Conservation (phyloP, 768 basidiomycete species). For the Daedaleopsis sinensis region DNA sequence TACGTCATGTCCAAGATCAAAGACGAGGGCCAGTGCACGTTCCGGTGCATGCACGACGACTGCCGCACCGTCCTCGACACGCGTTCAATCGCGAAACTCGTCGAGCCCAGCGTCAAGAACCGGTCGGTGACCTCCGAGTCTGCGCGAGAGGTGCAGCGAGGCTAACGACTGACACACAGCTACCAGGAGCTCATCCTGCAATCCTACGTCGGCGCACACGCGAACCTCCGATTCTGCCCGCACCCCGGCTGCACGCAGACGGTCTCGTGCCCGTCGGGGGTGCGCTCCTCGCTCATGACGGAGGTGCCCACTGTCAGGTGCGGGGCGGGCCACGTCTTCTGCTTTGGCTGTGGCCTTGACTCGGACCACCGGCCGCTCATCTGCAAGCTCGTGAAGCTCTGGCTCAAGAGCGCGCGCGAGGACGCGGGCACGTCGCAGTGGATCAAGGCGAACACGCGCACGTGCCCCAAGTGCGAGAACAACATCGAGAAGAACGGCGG, state of each 20-base stretch:
- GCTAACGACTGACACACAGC: constrained; percentile 14
- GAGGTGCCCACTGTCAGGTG: constrained; percentile 91
- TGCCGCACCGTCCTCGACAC: constrained; percentile 69
- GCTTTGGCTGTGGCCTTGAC: not conserved
- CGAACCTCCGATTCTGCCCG: constrained; percentile 89
- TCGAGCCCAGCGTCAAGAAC: constrained; percentile 41
- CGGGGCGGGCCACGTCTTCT: constrained; percentile 60
- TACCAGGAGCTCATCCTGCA: constrained; percentile 80
- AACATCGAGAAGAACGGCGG: constrained; percentile 99
- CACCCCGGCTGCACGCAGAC: constrained; percentile 93
- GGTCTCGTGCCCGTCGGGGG: constrained; percentile 79
- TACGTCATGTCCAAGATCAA: constrained; percentile 80
- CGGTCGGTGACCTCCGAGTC: constrained; percentile 3
- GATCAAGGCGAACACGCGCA: constrained; percentile 99
- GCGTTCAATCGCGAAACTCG: constrained; percentile 55
- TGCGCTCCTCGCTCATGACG: constrained; percentile 65
- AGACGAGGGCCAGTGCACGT: constrained; percentile 72
- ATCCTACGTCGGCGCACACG: constrained; percentile 87
- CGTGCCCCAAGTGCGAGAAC: constrained; percentile 91
- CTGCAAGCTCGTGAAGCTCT: not conserved
- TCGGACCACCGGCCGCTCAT: constrained; percentile 79
- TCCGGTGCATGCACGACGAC: constrained; percentile 81
- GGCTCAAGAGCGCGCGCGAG: not conserved
- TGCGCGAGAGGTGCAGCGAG: not conserved
- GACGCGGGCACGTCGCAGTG: constrained; percentile 78